Evolutionary conservation across 192 early-diverging fungal species (phyloP), one percentile per base, ranked within the genome.

Genomic region (Coemansia sp.): DNA sequence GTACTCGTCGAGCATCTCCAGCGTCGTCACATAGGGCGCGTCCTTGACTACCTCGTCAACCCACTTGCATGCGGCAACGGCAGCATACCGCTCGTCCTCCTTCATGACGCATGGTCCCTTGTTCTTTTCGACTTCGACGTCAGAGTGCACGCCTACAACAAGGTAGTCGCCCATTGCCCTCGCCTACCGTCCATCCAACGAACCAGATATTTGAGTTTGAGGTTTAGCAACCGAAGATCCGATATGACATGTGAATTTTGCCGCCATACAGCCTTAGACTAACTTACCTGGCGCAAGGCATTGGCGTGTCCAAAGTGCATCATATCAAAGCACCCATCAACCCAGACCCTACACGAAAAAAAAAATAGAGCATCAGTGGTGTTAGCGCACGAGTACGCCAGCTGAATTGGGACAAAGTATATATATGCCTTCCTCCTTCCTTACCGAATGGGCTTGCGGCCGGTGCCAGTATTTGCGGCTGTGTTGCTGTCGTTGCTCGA

Each of bases 291-390:
- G 66, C 97, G 90, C 70, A 98, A 85, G 51, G 97, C 97, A 78
- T 98, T 98, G 34, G 96, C 94, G 75, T 98, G 97, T 11, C 93
- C 93, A 89, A 92, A 95, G 85, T 98, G 96, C 92, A 96, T 95
- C 88, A 96, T 90, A 85, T 98, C 96, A 76, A 96, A 98, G 84
- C 96, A 98, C 43, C 96, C 96, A 71, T 98, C 96, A 57, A 93
- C 92, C 93, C 93, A 94, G 68, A 94, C 71, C 12, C 82, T 84
- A 84, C 61, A 64, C 13, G 43, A 24, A 22, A 13, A 49, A 49
- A 15, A 18, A 20, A 0, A 49, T n/a, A 18, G 46, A 20, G 5
- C n/a, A 20, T 5, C 52, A 29, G 34, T 31, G 12, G 11, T 15
- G 27, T 55, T 55, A 55, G 54, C 15, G 27, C 54, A 13, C 10